phyloP scores from a whole-genome alignment of 192 early-diverging fungal species.

The Mortierella alpina region DNA sequence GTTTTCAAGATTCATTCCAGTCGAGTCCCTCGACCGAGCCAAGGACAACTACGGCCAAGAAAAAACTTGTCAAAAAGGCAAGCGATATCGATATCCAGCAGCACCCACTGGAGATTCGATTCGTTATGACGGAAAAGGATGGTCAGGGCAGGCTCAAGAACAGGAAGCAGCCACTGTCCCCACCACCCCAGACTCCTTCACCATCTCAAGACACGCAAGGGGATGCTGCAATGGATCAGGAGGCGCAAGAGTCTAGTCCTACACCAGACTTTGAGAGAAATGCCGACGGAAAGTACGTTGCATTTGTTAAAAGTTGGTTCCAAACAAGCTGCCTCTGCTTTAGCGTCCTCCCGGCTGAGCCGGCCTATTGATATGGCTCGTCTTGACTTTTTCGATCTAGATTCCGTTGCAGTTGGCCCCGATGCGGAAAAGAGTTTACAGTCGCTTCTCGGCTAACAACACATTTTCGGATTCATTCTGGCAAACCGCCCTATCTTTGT shows the following conservation, averaged over 20 bases:
- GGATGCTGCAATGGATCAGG: slow-evolving; percentile 23
- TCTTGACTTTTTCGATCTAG: slow-evolving; percentile 4
- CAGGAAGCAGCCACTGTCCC: neutral
- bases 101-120: slow-evolving; percentile 31
- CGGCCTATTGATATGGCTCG: neutral
- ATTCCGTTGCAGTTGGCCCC: slow-evolving; percentile 51
- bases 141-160: slow-evolving; percentile 18
- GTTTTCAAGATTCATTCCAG: slow-evolving; percentile 38
- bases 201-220: slow-evolving; percentile 16
- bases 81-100: slow-evolving; percentile 1
- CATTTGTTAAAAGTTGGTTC: neutral
- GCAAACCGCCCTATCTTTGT: slow-evolving; percentile 49
- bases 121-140: slow-evolving; percentile 46
- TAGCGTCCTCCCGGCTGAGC: neutral
- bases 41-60: slow-evolving; percentile 9
- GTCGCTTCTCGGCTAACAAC: slow-evolving; percentile 47
- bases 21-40: slow-evolving; percentile 4
- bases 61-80: slow-evolving; percentile 4
- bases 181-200: neutral
- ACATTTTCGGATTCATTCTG: slow-evolving; percentile 45
- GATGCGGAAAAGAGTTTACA: slow-evolving; percentile 51
- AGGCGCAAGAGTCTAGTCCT: slow-evolving; percentile 25
- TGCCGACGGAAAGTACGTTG: slow-evolving; percentile 49
- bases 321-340: neutral
- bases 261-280: slow-evolving; percentile 46